Conservation (phyloP, 2,329 filamentous ascomycete genomes). For the Cercospora nicotianae region DNA sequence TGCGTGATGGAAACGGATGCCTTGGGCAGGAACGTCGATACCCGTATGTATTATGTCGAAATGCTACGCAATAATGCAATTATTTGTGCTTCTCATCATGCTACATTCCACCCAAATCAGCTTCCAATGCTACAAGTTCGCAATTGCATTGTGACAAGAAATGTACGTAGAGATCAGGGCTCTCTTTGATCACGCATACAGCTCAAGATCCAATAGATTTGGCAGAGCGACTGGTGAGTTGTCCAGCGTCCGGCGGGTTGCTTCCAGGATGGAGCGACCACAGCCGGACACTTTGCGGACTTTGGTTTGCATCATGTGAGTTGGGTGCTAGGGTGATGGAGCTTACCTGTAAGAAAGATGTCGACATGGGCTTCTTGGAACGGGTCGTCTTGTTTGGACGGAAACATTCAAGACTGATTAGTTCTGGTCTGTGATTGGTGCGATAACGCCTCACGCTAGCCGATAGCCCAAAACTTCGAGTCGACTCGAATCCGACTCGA, state of each 20-base stretch:
- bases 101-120: background rate
- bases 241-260: slow-evolving; percentile 1
- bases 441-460: background rate
- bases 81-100: background rate
- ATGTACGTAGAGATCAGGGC: background rate
- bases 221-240: background rate
- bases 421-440: background rate
- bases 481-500: background rate
- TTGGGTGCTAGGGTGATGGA: background rate
- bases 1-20: background rate
- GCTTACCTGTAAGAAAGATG: background rate
- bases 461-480: background rate
- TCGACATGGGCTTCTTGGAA: background rate
- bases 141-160: background rate
- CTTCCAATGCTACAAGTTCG: background rate
- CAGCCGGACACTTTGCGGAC: background rate
- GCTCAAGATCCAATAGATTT: background rate
- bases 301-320: slow-evolving; percentile 3
- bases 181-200: slow-evolving; percentile 12
- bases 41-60: slow-evolving; percentile 3
- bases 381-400: background rate
- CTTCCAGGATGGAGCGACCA: slow-evolving; percentile 2
- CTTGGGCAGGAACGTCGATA: slow-evolving; percentile 2
- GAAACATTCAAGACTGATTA: background rate
- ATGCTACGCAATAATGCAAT: background rate